Conservation (phyloP, 371 early-diverging fungal species). For the Mortierella sp. region DNA sequence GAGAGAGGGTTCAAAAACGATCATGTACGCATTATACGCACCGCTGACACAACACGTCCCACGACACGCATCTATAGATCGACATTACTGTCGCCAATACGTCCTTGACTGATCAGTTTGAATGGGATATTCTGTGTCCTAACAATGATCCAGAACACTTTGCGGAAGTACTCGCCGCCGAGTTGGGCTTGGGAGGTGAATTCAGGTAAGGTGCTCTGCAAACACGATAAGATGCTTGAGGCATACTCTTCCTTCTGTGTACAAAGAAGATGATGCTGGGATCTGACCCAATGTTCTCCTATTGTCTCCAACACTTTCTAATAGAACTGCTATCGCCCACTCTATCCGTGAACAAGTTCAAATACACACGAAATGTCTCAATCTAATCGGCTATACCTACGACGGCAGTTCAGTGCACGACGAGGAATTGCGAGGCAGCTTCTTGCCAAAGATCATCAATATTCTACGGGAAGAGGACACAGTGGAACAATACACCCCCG, state of each 20-base stretch:
- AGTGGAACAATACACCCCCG: slow-evolving; percentile 71
- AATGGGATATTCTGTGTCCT: slow-evolving; percentile 88
- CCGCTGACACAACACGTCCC: too few relatives aligned
- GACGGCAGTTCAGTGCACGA: slow-evolving; percentile 73
- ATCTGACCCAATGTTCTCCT: too few relatives aligned
- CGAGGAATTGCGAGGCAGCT: slow-evolving; percentile 75
- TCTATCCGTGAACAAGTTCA: slow-evolving; percentile 95
- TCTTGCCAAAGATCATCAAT: slow-evolving; percentile 71
- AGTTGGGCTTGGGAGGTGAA: slow-evolving; percentile 80
- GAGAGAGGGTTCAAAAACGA: too few relatives aligned
- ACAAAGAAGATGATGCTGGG: too few relatives aligned
- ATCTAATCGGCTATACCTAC: slow-evolving; percentile 84
- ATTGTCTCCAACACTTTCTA: not conserved
- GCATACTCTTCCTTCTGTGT: too few relatives aligned
- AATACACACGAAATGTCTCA: slow-evolving; percentile 81
- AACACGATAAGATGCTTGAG: too few relatives aligned
- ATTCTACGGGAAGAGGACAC: slow-evolving; percentile 63
- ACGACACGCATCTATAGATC: too few relatives aligned
- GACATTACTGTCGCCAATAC: slow-evolving; percentile 87
- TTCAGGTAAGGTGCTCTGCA: slow-evolving; percentile 84
- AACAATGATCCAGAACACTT: slow-evolving; percentile 82
- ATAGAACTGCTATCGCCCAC: slow-evolving; percentile 89
- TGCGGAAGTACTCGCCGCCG: slow-evolving; percentile 73
- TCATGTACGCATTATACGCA: too few relatives aligned
- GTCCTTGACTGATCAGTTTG: slow-evolving; percentile 89